phyloP scores from a whole-genome alignment of 2,329 filamentous ascomycete genomes.

The Dothideomycetes sp. region DNA sequence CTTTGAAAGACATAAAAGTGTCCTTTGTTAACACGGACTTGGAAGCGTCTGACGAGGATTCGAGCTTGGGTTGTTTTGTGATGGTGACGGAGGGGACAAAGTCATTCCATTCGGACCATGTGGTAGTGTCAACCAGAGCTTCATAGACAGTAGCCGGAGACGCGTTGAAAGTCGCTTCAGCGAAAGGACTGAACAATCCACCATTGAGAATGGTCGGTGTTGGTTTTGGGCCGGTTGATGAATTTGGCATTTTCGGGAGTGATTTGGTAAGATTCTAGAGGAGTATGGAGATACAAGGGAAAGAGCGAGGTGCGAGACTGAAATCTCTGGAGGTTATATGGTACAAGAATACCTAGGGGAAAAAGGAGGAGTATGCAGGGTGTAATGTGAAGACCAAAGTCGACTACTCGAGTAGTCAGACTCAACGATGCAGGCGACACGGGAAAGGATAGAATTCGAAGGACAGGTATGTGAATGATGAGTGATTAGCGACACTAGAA shows the following conservation, averaged over 20 bases:
- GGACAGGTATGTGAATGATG: too few species aligned
- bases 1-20: conserved; percentile 36
- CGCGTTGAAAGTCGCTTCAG: conserved; percentile 31
- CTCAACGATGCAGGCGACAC: too few species aligned
- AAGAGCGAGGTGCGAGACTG: neutral
- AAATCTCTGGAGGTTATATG: too few species aligned
- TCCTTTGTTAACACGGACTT: conserved; percentile 26
- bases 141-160: conserved; percentile 35
- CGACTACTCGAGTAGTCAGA: too few species aligned
- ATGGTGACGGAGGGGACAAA: conserved; percentile 39
- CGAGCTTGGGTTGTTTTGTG: conserved; percentile 30
- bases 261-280: neutral
- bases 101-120: conserved; percentile 40
- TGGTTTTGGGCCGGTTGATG: conserved; percentile 17
- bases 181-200: conserved; percentile 26
- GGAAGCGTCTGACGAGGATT: conserved; percentile 5
- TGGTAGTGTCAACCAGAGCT: conserved; percentile 35
- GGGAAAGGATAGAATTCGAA: too few species aligned
- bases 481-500: too few species aligned
- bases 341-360: too few species aligned
- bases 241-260: neutral
- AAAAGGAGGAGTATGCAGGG: too few species aligned
- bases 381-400: too few species aligned
- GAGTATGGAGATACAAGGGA: neutral
- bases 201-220: conserved; percentile 24